A percentile compares a stretch with the other conserved stretches of the same genome.
phyloP scores from a whole-genome alignment of 805 yeast species.

The Komagataella mondaviorum region DNA sequence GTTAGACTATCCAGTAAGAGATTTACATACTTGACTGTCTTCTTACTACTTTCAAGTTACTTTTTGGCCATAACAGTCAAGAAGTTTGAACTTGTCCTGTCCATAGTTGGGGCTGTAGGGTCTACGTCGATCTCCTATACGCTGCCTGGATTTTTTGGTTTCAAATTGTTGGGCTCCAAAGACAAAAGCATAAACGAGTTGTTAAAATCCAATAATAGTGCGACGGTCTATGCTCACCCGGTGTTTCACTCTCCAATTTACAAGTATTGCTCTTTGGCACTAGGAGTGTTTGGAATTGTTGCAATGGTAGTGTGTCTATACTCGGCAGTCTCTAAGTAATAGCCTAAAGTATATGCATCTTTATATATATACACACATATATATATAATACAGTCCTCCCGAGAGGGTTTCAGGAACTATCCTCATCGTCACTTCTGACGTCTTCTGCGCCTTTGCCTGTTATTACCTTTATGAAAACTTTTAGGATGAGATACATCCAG shows the following conservation, averaged over 20 bases:
- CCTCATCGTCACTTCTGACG: constrained; percentile 74
- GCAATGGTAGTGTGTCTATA: constrained; percentile 44
- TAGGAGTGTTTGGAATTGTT: constrained; percentile 37
- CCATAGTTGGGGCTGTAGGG: constrained; percentile 75
- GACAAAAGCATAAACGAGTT: constrained; percentile 1
- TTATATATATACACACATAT: background rate
- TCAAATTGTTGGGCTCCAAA: constrained; percentile 28
- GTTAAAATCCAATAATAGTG: constrained; percentile 1
- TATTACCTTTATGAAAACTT: constrained; percentile 58
- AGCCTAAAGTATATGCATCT: background rate
- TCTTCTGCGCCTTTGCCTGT: constrained; percentile 75
- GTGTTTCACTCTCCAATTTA: constrained; percentile 2
- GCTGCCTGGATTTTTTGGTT: constrained; percentile 69
- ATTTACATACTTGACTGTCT: constrained; percentile 35
- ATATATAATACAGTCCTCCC: background rate
- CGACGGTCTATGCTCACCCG: constrained; percentile 10
- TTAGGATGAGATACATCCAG: constrained; percentile 67
- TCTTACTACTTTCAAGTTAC: constrained; percentile 35
- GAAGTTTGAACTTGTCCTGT: constrained; percentile 55
- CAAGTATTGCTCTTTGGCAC: constrained; percentile 17
- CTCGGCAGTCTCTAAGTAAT: constrained; percentile 28
- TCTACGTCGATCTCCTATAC: constrained; percentile 70
- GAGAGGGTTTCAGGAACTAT: constrained; percentile 11
- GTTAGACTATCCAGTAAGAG: constrained; percentile 33
- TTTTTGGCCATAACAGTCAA: constrained; percentile 41